Base-by-base conservation (phyloP, 1,284 basidiomycete genomes). In the Tausonia pullulans region DNA sequence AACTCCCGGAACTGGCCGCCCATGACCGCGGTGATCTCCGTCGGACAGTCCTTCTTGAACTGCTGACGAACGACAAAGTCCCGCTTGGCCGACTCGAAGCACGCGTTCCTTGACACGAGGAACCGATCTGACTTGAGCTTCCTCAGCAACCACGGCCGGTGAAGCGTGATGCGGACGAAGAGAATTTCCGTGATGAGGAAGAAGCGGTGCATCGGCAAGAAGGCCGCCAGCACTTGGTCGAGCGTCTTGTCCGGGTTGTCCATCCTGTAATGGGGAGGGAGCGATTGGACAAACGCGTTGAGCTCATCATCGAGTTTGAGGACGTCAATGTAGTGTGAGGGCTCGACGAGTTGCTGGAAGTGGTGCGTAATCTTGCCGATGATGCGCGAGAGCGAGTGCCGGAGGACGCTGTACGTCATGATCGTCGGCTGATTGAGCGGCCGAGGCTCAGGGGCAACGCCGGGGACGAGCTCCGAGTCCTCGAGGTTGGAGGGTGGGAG, bases 351-450 rank as follows among this genome's bases (percentile, higher is more conserved):
- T 77, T 91, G 88, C 75, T 97, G 94, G 76, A 94, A 97, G 75
- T 95, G 90, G 72, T 95, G 92, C 57, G 92, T 91, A 71, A 97
- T 92, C 54, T 86, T 84, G 41, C 93, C 94, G 68, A 94, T 94
- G 67, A 95, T 88, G 57, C 81, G 80, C 16, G 90, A 87, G 16
- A 97, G 81, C 57, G 84, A 82, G 71, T 94, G 88, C 48, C 93
- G 82, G 48, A 97, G 81, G 68, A 95, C 91, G 64, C 92, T 84
- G 74, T 90, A 96, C 0, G 90, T 90, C 79, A 89, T 88, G 4
- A 80, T 81, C 0, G 92, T 96, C 0, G 93, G 92, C 50, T 80
- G 74, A 6, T 69, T 71, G 7, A 78, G 69, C 0, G 80, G 80
- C 11, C 74, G 73, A 43, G 75, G 69, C 7, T 69, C 61, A 4